Conservation (phyloP, 768 basidiomycete genomes). For the Trametes cubensis region DNA sequence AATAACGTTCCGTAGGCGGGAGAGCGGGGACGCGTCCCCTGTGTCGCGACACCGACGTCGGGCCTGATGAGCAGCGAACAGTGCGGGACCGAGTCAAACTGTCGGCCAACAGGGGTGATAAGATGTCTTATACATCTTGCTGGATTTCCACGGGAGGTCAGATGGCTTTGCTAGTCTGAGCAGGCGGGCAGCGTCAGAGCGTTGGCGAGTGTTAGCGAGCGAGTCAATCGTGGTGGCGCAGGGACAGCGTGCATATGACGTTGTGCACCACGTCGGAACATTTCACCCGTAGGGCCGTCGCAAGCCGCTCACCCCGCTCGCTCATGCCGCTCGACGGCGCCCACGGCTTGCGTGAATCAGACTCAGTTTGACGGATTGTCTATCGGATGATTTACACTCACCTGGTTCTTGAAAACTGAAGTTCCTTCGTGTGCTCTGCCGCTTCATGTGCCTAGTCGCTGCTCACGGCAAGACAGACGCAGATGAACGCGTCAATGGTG, state of each 20-base stretch:
- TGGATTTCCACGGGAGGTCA: not conserved
- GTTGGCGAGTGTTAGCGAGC: not conserved
- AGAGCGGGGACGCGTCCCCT: not conserved
- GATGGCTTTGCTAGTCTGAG: not conserved
- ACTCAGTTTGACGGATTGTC: not conserved
- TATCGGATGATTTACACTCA: too few relatives aligned
- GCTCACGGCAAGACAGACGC: too few relatives aligned
- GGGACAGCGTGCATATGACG: conserved; percentile 5
- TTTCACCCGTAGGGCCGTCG: conserved; percentile 1
- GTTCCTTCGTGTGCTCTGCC: too few relatives aligned
- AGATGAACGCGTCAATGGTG: too few relatives aligned
- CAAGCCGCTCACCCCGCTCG: not conserved
- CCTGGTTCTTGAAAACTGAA: too few relatives aligned
- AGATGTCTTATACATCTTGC: not conserved
- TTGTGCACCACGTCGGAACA: not conserved
- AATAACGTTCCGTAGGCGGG: conserved; percentile 8
- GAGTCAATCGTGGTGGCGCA: conserved; percentile 10
- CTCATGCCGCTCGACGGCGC: not conserved
- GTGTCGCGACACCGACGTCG: not conserved
- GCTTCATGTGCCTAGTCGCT: too few relatives aligned
- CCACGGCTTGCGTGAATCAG: not conserved
- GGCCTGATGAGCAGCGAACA: not conserved
- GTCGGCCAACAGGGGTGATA: not conserved
- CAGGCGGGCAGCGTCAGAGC: not conserved
- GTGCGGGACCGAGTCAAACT: not conserved